Percentiles rank a stretch among this genome's conserved stretches.
phyloP scores from a whole-genome alignment of 2,329 filamentous ascomycete species.

The Exophiala oligosperma region DNA sequence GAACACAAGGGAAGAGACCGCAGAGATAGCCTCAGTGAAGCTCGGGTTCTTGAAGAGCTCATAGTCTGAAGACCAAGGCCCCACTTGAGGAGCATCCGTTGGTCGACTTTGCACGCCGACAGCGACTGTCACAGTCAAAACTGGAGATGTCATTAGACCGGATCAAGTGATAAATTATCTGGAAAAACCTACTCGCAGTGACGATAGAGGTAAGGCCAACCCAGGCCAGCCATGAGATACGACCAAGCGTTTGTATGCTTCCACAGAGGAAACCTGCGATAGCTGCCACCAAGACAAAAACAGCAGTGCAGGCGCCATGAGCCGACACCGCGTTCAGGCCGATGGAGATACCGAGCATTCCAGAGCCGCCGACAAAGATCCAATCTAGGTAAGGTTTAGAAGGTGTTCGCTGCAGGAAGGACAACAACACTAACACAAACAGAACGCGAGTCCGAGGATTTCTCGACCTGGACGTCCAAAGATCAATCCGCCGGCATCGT shows the following conservation, averaged over 20 bases:
- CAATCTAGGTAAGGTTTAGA: conserved; percentile 44
- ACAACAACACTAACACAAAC: conserved; percentile 42
- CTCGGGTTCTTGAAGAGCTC: conserved; percentile 30
- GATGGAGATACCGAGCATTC: conserved; percentile 60
- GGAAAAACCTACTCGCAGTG: conserved; percentile 37
- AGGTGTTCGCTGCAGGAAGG: conserved; percentile 29
- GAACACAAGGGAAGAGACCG: conserved; percentile 39
- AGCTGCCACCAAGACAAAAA: conserved; percentile 56
- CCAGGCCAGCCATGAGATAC: conserved; percentile 64
- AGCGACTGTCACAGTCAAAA: conserved; percentile 59
- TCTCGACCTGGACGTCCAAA: conserved; percentile 60
- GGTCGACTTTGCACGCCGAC: conserved; percentile 60
- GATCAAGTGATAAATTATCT: too few species aligned
- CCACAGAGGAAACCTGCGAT: conserved; percentile 51
- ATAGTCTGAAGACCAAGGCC: conserved; percentile 61
- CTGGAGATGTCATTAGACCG: conserved; percentile 17
- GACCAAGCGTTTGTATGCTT: conserved; percentile 59
- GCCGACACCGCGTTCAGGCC: conserved; percentile 61
- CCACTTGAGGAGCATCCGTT: conserved; percentile 60
- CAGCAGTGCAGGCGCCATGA: conserved; percentile 61
- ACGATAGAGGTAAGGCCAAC: conserved; percentile 61
- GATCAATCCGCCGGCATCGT: conserved; percentile 52
- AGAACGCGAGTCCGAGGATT: conserved; percentile 53
- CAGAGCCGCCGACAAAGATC: conserved; percentile 45
- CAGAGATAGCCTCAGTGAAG: conserved; percentile 38